A percentile compares a stretch with the other conserved stretches of the same genome.
Evolutionary conservation across 305 asterid species (phyloP).

Genomic region (Rubia tinctorum): DNA sequence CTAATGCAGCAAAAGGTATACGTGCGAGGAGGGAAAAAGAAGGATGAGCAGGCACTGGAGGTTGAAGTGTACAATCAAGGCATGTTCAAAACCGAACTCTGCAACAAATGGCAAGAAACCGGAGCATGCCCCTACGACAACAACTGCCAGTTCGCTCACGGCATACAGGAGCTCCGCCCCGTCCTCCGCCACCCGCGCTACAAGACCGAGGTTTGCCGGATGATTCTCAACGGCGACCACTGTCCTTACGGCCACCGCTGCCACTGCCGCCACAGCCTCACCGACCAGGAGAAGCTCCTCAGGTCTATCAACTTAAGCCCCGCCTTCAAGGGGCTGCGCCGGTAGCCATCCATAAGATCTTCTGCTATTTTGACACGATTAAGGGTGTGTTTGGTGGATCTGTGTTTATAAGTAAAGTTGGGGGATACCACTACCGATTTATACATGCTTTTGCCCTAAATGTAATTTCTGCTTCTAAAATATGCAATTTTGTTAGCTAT

Average conservation of each 20-base stretch:
- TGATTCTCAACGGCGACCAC: slow-evolving; percentile 64
- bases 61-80: slow-evolving; percentile 85
- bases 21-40: slow-evolving; percentile 54
- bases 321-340: slow-evolving; percentile 22
- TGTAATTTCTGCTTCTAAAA: too few relatives aligned
- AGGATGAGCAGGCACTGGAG: slow-evolving; percentile 49
- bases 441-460: too few relatives aligned
- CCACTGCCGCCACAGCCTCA: slow-evolving; percentile 76
- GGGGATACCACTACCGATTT: too few relatives aligned
- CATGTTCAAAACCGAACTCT: slow-evolving; percentile 80
- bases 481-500: too few relatives aligned
- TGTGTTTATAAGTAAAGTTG: too few relatives aligned
- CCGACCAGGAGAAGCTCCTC: slow-evolving; percentile 58
- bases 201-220: slow-evolving; percentile 87
- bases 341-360: too few relatives aligned
- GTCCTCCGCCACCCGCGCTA: slow-evolving; percentile 84
- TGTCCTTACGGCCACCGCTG: slow-evolving; percentile 95
- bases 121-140: slow-evolving; percentile 74
- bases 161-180: slow-evolving; percentile 74
- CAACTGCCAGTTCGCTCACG: slow-evolving; percentile 80
- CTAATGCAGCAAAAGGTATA: slow-evolving; percentile 60
- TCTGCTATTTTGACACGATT: neutral
- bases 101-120: slow-evolving; percentile 93
- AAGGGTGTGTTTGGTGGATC: too few relatives aligned
- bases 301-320: slow-evolving; percentile 38